Conservation (phyloP, 2,329 filamentous ascomycete genomes). For the Pestalotiopsis sp. region DNA sequence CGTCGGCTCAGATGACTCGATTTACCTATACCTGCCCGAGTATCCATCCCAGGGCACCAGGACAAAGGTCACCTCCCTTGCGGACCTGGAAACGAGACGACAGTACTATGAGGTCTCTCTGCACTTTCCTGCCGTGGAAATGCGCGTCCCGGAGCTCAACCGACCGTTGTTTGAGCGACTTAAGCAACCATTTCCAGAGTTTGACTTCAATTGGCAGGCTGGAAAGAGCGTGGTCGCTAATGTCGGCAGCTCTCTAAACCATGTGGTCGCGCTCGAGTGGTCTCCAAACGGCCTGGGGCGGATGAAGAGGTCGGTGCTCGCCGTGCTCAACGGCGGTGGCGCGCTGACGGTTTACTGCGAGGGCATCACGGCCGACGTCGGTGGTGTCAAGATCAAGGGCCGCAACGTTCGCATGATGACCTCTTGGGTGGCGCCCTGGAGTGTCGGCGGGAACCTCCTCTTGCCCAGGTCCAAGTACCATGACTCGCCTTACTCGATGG, state of each 20-base stretch:
- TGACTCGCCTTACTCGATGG: constrained; percentile 30
- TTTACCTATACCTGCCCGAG: constrained; percentile 54
- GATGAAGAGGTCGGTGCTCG: constrained; percentile 54
- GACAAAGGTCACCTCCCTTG: constrained; percentile 13
- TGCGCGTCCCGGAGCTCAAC: constrained; percentile 29
- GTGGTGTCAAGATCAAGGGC: constrained; percentile 29
- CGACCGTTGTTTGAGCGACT: constrained; percentile 29
- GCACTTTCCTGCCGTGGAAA: constrained; percentile 31
- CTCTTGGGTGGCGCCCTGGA: constrained; percentile 59
- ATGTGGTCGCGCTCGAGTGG: constrained; percentile 57
- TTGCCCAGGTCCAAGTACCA: constrained; percentile 44
- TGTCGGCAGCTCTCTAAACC: constrained; percentile 54
- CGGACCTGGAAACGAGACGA: constrained; percentile 25
- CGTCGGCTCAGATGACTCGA: constrained; percentile 57
- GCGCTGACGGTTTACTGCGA: constrained; percentile 56
- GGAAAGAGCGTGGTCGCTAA: constrained; percentile 49
- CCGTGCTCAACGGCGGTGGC: constrained; percentile 53
- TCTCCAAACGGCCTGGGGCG: constrained; percentile 60
- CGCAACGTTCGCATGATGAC: constrained; percentile 43
- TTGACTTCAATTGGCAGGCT: constrained; percentile 42
- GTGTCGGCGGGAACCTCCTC: constrained; percentile 53
- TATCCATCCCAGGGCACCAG: constrained; percentile 31
- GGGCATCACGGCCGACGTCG: constrained; percentile 28
- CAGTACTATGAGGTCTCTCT: constrained; percentile 33
- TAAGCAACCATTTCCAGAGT: constrained; percentile 26